Evolutionary conservation across 768 basidiomycete species (phyloP), one percentile per base, ranked within the genome.

Genomic region (Leccinellum albellum): DNA sequence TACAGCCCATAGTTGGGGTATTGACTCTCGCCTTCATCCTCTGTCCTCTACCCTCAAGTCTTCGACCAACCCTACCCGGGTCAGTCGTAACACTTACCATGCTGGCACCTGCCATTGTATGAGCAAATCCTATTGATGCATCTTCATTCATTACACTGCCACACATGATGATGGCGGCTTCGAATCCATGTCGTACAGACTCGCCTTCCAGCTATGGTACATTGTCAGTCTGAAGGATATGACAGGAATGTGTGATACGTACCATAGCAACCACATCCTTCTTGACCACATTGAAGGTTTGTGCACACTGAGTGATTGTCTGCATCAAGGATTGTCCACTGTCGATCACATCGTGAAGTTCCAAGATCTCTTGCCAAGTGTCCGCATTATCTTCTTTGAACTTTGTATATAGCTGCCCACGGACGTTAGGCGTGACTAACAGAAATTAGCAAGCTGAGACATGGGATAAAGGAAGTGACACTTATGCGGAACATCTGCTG

Each of bases 81-180:
- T n/a, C n/a, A n/a, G n/a, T n/a, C n/a, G n/a, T n/a, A n/a, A n/a
- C n/a, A n/a, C n/a, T n/a, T n/a, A n/a, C n/a, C n/a, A n/a, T n/a
- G n/a, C n/a, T n/a, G n/a, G 53, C 53, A 0, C 53, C 50, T 17
- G 28, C 20, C 2, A 31, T 61, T 1, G 14, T 54, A 26, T 61
- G 54, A 23, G 40, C 35, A 14, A 51, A 51, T 0, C 44, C 57
- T 0, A 61, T 23, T 3, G 44, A 51, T 0, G 24, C 40, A 24
- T 61, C 60, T 21, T 61, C 46, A 28, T 61, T 54, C 6, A 61
- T 32, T 4, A 45, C 48, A 5, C 54, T 61, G 3, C 60, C 46
- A 17, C 57, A 59, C 53, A 61, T 55, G 9, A 61, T 42, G 2
- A 61, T 3, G 1, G 57, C 54, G 6, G 53, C 50, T 29, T 61